These are phyloP conservation scores for Yamadazyma akitaensis DNA, from an alignment of 805 yeast species.

Conservation along the genomic window DNA sequence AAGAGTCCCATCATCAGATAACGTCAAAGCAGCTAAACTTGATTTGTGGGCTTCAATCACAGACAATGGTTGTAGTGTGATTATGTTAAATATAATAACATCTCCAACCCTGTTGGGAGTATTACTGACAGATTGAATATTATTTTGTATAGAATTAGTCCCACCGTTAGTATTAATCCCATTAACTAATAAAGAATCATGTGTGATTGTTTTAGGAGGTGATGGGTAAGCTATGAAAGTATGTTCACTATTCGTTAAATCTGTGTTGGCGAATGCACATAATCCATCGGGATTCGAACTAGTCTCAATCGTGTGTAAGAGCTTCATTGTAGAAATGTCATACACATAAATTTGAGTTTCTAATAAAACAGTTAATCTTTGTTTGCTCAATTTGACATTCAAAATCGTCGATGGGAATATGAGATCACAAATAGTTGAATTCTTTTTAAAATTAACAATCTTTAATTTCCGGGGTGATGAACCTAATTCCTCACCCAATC, in stretches of 20 bases:
- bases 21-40: conserved; percentile 60
- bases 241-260: conserved; percentile 29
- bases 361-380: conserved; percentile 34
- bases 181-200: conserved; percentile 38
- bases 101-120: conserved; percentile 56
- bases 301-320: conserved; percentile 45
- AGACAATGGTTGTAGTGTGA: conserved; percentile 69
- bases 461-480: conserved; percentile 78
- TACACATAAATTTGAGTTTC: conserved; percentile 45
- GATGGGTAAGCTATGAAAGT: conserved; percentile 71
- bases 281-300: conserved; percentile 49
- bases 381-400: conserved; percentile 34
- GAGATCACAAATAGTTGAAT: conserved; percentile 42
- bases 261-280: conserved; percentile 50
- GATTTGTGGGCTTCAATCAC: conserved; percentile 85
- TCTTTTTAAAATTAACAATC: conserved; percentile 78
- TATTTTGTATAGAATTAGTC: conserved; percentile 35
- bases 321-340: conserved; percentile 38
- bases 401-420: conserved; percentile 41
- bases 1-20: conserved; percentile 73
- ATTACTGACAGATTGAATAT: conserved; percentile 38
- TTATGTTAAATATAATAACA: conserved; percentile 76
- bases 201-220: conserved; percentile 57
- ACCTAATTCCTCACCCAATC: conserved; percentile 66
- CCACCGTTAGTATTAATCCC: conserved; percentile 43